These are phyloP conservation scores for Austropuccinia psidii DNA, from an alignment of 1,284 basidiomycete species.

Conservation along the genomic window DNA sequence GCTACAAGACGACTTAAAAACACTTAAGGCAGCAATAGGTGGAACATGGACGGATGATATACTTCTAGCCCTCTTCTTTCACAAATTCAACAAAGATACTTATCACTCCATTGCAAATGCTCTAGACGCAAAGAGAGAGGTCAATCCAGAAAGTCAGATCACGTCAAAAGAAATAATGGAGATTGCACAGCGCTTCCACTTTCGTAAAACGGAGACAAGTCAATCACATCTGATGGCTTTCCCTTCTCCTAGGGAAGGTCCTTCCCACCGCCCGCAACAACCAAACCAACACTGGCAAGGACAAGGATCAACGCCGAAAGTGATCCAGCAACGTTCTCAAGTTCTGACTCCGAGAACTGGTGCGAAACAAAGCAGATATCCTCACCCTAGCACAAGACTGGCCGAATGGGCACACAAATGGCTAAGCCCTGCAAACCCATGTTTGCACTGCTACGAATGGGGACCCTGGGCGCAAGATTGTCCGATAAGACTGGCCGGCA, in stretches of 20 bases:
- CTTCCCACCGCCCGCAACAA: too few relatives aligned
- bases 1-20: too few relatives aligned
- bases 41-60: too few relatives aligned
- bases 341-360: neutral
- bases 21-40: too few relatives aligned
- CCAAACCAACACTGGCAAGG: neutral
- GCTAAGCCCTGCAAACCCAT: neutral
- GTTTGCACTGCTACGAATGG: neutral
- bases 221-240: too few relatives aligned
- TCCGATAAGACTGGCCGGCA: neutral
- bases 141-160: neutral
- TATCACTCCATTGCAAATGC: neutral
- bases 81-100: too few relatives aligned
- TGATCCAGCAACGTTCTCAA: neutral
- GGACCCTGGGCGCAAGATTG: neutral
- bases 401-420: neutral
- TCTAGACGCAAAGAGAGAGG: neutral
- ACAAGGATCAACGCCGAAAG: too few relatives aligned
- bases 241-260: too few relatives aligned
- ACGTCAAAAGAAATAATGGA: neutral
- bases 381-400: neutral
- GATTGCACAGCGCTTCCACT: too few relatives aligned
- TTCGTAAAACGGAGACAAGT: too few relatives aligned
- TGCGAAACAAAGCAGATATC: neutral
- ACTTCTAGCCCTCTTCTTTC: too few relatives aligned